These are phyloP conservation scores for Heliamphora pulchella DNA, from an alignment of 179 eudicot genomes.

Conservation along the genomic window DNA sequence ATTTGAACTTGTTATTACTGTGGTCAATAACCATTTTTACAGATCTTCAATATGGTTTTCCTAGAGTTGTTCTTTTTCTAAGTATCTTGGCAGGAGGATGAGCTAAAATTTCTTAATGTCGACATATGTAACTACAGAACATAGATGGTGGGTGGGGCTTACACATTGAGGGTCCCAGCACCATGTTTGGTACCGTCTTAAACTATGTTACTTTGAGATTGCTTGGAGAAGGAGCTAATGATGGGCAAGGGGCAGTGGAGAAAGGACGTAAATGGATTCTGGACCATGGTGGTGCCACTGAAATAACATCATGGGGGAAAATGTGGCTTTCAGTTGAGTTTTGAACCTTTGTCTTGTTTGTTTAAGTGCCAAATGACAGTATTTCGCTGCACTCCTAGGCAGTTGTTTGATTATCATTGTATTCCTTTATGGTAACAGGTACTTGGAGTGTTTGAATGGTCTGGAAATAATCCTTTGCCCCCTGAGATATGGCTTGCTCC, in stretches of 20 bases:
- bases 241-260: constrained; percentile 74
- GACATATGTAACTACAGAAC: constrained; percentile 43
- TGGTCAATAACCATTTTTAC: neutral
- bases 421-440: constrained; percentile 40
- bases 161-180: constrained; percentile 88
- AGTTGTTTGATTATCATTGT: neutral
- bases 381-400: neutral
- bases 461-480: constrained; percentile 89
- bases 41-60: neutral
- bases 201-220: constrained; percentile 76
- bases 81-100: neutral
- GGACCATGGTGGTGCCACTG: constrained; percentile 82
- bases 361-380: neutral
- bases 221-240: constrained; percentile 75
- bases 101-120: neutral
- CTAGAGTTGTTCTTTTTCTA: neutral
- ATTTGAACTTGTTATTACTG: neutral
- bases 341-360: constrained; percentile 17
- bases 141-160: constrained; percentile 97
- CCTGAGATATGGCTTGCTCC: constrained; percentile 94
- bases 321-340: constrained; percentile 80
- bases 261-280: constrained; percentile 73
- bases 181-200: constrained; percentile 86
- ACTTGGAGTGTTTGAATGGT: constrained; percentile 88
- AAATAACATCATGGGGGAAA: constrained; percentile 87